Evolutionary conservation across 805 yeast genomes (phyloP).

Genomic region (Zygotorulaspora danielsina): DNA sequence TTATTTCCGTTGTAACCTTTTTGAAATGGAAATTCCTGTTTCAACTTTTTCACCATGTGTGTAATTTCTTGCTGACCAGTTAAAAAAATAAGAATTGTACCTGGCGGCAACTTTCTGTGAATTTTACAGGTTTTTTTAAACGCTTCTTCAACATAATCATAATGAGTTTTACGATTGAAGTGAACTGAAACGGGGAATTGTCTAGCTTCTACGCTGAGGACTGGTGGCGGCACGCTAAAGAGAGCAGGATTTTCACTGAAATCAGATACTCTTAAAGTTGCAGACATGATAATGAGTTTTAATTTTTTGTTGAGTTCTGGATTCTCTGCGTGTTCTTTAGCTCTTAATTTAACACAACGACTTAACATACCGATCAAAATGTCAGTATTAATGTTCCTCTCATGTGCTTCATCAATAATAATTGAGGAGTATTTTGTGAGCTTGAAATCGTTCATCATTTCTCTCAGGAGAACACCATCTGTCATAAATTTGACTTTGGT

Average conservation of each 20-base stretch:
- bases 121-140: constrained; percentile 80
- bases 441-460: constrained; percentile 84
- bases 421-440: constrained; percentile 79
- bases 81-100: constrained; percentile 85
- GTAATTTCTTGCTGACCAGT: constrained; percentile 94
- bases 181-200: constrained; percentile 92
- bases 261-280: constrained; percentile 89
- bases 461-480: constrained; percentile 89
- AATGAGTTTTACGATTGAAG: constrained; percentile 74
- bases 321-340: constrained; percentile 45
- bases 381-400: constrained; percentile 92
- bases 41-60: constrained; percentile 63
- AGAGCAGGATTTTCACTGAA: constrained; percentile 76
- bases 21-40: constrained; percentile 60
- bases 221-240: constrained; percentile 75
- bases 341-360: constrained; percentile 72
- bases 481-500: constrained; percentile 88
- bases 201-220: constrained; percentile 84
- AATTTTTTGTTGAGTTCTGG: constrained; percentile 54
- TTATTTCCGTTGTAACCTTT: constrained; percentile 15
- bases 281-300: constrained; percentile 92
- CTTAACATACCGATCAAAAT: constrained; percentile 92
- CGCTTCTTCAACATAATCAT: constrained; percentile 81
- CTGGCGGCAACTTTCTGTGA: constrained; percentile 82
- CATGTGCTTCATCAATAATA: constrained; percentile 96